Base-by-base conservation (phyloP, 106 monocot species). In the Amphibolis antarctica region DNA sequence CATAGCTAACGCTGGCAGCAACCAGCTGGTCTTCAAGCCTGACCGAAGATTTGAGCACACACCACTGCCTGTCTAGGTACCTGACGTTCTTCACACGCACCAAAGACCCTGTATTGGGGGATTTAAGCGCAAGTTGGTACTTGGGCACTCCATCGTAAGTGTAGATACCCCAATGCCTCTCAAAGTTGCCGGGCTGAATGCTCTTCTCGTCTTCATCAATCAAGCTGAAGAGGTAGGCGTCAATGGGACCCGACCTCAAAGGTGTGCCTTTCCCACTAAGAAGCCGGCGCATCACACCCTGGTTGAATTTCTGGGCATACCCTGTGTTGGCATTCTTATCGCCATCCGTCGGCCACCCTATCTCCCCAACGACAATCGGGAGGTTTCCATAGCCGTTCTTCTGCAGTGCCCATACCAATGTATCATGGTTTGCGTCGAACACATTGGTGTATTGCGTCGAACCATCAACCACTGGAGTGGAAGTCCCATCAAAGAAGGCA, bases 401-500 rank as follows among this genome's bases (percentile, higher is more conserved):
- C 42, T 77, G 65, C 23, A 92, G 78, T 5, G 92, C 87, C 55
- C 75, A 69, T 1, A 88, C 67, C 24, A 92, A 84, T 0, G 92
- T 92, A 57, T 92, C 92, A 20, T 82, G 74, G 64, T 92, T 92
- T 0, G 92, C 92, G 46, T 87, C 92, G 19, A 92, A 82, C 28
- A 82, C 75, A 67, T 92, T 92, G 56, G 12, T 66, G 63, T 92
- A 92, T 0, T 67, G 66, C 15, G 69, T 69, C 13, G 44, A 22
- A 49, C 84, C 80, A 48, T 87, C 87, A 9, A 53, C 28, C 14
- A 85, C 67, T 10, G 75, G 51, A 20, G 1, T 22, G 4, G 69
- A 15, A 1, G 82, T 10, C 14, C 92, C 92, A 11, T 92, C 82
- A 51, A 92, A 86, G 65, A 92, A 92, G 47, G 92, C 92, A 47